Evolutionary conservation across 257 asterid genomes (phyloP), one percentile per base, ranked within the genome.

Genomic region (Solanum corneliomulleri): DNA sequence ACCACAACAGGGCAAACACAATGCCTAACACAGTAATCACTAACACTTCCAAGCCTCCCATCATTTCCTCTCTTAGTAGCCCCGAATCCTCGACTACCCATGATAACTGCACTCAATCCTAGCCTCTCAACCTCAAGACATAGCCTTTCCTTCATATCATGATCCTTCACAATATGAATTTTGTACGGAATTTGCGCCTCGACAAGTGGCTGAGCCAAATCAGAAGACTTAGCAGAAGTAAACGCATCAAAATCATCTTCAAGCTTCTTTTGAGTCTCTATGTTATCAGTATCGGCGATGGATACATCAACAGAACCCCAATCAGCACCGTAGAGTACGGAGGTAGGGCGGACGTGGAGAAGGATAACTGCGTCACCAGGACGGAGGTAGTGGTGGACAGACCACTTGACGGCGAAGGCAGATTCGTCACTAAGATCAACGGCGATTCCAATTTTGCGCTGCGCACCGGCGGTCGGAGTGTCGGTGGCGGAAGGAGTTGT

Each of bases 391-490:
- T 89, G 62, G 14, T 87, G 85, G 39, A 89, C 89, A 7, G 88
- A 85, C 91, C 89, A 89, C 2, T 89, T 89, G 18, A 89, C 88
- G 18, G 91, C 86, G 52, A 86, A 87, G 77, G 91, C 88, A 7
- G 89, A 87, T 83, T 89, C 88, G 9, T 89, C 88, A 82, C 89
- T 87, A 16, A 87, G 88, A 74, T 89, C 91, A 82, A 89, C 91
- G 3, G 89, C 87, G 82, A 89, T 87, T 69, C 98, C 98, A 88
- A 95, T 95, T 93, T 72, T 93, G 21, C 98, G 95, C 83, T 94
- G 97, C 10, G 98, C 99, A 88, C 90, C 91, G 87, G 98, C 92
- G 9, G 96, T 93, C 29, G 99, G 99, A 14, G 98, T 95, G 2
- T 95, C 98, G 81, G 94, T 88, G 66, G 94, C 70, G 69, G 88